Base-by-base conservation (phyloP, 2,329 filamentous ascomycete genomes). In the Emericellopsis cladophorae region DNA sequence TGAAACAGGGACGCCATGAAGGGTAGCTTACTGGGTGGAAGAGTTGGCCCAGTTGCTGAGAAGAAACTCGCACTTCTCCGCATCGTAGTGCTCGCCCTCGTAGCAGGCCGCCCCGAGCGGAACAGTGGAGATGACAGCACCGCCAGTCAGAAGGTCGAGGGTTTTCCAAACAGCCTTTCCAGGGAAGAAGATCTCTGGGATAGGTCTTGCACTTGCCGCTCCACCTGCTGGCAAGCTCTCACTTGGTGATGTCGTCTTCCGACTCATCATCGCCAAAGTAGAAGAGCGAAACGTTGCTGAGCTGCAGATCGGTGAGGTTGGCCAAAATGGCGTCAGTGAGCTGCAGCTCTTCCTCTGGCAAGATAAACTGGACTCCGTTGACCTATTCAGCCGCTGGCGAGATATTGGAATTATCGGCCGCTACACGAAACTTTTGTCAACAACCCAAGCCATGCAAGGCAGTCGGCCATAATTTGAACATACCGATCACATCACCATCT, bases 21-120 rank as follows among this genome's bases (percentile, higher is more conserved):
- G 5, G 5, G 22, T 11, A 21, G 40, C 42, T 42, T 21, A 44
- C 43, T 45, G 43, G 11, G 44, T 41, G 29, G 24, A 32, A 4
- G 44, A 50, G 45, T 2, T 22, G 32, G 40, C 41, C 52, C 52
- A 56, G 40, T 54, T 51, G 24, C 40, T 45, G 1, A 48, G 40
- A 4, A 59, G 40, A 12, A 45, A 45, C 24, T 48, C 29, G 43
- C 55, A 58, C 41, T 46, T 50, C 23, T 44, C 46, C 15, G 46
- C 49, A 40, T 57, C 48, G 42, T 54, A 54, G 33, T 54, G 43
- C 32, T 46, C 36, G 26, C 47, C 54, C 16, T 50, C 43, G 43
- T 60, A 60, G 45, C 58, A 62, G 6, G 48, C 51, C 7, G 57
- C 51, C 4, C 54, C 58, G 4, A 58, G 44, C 0, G 58, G 60